Base-by-base conservation (phyloP, 2,329 filamentous ascomycete genomes). In the Arthrobotrys sinensis region DNA sequence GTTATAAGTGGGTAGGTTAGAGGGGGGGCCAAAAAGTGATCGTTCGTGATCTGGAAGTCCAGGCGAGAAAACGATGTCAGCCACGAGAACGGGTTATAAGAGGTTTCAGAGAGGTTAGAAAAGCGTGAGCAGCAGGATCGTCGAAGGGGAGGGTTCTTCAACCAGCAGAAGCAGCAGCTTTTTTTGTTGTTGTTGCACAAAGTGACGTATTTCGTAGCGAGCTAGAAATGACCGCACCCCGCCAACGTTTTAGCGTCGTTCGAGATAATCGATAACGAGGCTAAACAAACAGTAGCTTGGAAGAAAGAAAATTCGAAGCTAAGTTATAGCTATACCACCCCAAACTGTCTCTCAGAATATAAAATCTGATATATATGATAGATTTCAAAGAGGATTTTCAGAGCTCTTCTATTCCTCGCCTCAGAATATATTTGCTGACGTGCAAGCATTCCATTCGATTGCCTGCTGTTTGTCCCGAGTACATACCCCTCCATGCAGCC, bases 191-290 rank as follows among this genome's bases (percentile, higher is more conserved):
- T 62, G 69, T 73, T 73, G 60, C 69, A 65, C 69, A 73, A 66
- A 73, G 69, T 73, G 69, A 73, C 69, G 69, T 73, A 73, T 73
- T 66, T 66, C 46, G 8, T 32, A 28, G 16, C 40, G n/a, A 50
- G 43, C 43, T 14, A 38, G 63, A 60, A 43, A 60, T 24, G 16
- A 24, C 53, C 53, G 16, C 55, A 60, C 55, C 55, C 55, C 55
- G 55, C 55, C 55, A 12, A 10, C 36, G 36, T 12, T 45, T 16
- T n/a, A 45, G 40, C 40, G 10, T 14, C 10, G 40, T 16, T 38
- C 36, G 36, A 12, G 12, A 16, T 45, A n/a, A 48, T 48, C 45
- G 45, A 48, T 48, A 48, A 48, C 19, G 24, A 28, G 24, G 24
- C 24, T 28, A 28, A 28, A 28, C 24, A 28, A 28, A 2, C 4